Evolutionary conservation across 2,329 filamentous ascomycete species (phyloP), one percentile per base, ranked within the genome.

Genomic region (Claviceps sp.): DNA sequence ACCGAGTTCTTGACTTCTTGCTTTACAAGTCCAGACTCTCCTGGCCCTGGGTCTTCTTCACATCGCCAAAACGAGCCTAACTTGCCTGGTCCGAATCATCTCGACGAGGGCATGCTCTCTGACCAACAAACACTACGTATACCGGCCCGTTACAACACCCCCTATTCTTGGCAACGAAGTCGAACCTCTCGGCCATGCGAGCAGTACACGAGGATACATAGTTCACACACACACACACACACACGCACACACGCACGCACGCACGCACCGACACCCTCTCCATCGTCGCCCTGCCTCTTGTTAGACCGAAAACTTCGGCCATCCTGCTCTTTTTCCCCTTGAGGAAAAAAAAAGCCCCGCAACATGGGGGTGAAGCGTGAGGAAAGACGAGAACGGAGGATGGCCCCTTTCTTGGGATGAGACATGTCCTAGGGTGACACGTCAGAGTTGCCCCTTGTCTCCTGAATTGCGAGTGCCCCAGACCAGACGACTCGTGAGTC

Each of bases 391-490:
- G 46, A 48, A 52, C 54, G 48, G 37, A 50, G 48, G 48, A 51
- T 54, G 30, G 30, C 50, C 54, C 58, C 51, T 57, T 57, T 56
- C 52, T 59, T 56, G 55, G 57, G 56, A 57, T 60, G 57, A 62
- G 61, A 63, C 60, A 61, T 44, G 38, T 53, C 53, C 54, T 53
- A 54, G 56, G 56, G 24, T 56, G 57, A 59, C 60, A 59, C 55
- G 58, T 59, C 61, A 62, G 55, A 60, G 53, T 49, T 8, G n/a
- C 14, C 50, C 54, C 54, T 52, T 53, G 48, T 56, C 30, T 55
- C 30, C 45, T 47, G 50, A 48, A 48, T 30, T 30, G 5, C 19
- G 7, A 22, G 11, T 34, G 30, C 10, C 30, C 30, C 11, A 11
- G 30, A 34, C 30, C 30, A 34, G 30, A 34, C 30, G 30, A 34